Conservation (phyloP, 805 yeast species). For the Lipomyces starkeyi region DNA sequence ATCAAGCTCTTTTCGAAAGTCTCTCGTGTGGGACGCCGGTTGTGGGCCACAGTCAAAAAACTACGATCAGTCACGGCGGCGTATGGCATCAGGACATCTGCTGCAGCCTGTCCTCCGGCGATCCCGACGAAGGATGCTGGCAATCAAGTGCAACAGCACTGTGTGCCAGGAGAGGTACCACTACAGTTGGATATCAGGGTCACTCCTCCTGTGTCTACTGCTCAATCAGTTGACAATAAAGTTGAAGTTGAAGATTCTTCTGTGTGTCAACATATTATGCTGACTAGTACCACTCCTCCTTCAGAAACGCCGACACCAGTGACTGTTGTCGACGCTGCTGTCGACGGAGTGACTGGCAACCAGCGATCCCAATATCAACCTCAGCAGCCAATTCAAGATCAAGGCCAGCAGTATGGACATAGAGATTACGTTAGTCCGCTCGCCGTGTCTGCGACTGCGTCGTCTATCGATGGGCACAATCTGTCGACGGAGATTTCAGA, state of each 20-base stretch:
- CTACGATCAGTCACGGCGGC: conserved; percentile 21
- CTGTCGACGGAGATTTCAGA: conserved; percentile 16
- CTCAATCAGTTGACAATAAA: neutral
- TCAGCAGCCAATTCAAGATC: neutral
- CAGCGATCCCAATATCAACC: neutral
- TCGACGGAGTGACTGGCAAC: neutral
- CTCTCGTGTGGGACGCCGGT: conserved; percentile 30
- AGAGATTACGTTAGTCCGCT: neutral
- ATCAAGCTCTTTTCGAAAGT: conserved; percentile 35
- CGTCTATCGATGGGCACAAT: conserved; percentile 6
- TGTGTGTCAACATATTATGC: neutral
- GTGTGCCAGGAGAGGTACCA: neutral
- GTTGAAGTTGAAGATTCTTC: neutral
- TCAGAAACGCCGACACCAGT: neutral
- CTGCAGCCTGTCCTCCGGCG: neutral
- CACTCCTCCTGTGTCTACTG: neutral
- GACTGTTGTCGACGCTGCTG: neutral
- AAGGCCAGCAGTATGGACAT: neutral
- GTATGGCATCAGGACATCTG: neutral
- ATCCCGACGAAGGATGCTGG: neutral
- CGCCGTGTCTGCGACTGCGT: neutral
- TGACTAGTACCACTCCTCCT: neutral
- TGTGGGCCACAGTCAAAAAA: conserved; percentile 27
- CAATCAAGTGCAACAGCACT: neutral
- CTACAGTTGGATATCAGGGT: neutral